Base-by-base conservation (phyloP, 768 basidiomycete genomes). In the Mrakia frigida region DNA sequence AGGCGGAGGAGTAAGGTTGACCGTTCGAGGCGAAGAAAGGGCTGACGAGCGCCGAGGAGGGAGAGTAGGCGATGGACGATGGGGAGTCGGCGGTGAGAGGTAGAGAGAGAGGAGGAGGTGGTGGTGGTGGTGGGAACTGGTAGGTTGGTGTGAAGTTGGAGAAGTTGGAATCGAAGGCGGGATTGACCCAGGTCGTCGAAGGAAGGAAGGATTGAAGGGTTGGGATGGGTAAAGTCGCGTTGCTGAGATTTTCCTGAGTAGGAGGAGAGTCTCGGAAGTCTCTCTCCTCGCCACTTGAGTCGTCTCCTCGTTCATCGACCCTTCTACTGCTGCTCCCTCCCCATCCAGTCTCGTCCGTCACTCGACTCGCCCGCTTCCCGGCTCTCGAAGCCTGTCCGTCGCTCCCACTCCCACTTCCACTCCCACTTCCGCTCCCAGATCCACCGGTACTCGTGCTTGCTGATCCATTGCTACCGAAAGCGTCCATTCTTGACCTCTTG, bases 171-270 rank as follows among this genome's bases (percentile, higher is more conserved):
- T 74, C 60, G 46, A 74, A 74, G 31, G 56, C n/a, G 10, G 82
- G 82, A 74, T 83, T 83, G 70, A 81, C 79, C 74, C 82, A 83
- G 52, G 81, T 81, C 53, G 79, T 78, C 39, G 79, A 76, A n/a
- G 79, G 79, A 3, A 77, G 63, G 37, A 67, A 67, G 9, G 76
- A 71, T 35, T 60, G 70, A 13, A 73, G 76, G 4, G 60, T 39
- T 25, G 61, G 21, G 14, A 41, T 28, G 4, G 60, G 63, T 7
- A 70, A 3, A 43, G 60, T 46, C 14, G 39, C 56, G 25, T 72
- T 60, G 59, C 35, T 31, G 60, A 71, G 31, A 28, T 46, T 23
- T 28, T 52, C n/a, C 14, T 39, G n/a, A 4, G 33, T 23, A 23
- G 61, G 60, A 23, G 61, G 73, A 41, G 61, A 63, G 46, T 43